phyloP scores from a whole-genome alignment of 2,329 filamentous ascomycete genomes.

The Penicillium sclerotigenum region DNA sequence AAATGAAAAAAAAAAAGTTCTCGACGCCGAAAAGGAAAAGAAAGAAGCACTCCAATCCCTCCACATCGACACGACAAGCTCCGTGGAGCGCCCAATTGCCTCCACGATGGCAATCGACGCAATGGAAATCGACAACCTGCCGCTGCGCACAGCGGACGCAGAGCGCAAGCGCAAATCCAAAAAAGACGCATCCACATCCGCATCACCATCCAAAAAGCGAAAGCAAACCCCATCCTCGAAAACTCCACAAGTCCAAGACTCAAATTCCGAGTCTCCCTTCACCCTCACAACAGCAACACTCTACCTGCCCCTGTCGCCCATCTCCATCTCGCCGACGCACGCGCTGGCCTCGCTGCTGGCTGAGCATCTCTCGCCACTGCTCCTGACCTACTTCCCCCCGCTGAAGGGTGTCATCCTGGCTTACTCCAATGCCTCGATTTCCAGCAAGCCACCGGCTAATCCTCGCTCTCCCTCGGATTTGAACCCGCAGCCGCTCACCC shows the following conservation, averaged over 20 bases:
- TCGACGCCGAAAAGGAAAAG: conserved; percentile 12
- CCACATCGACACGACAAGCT: conserved; percentile 14
- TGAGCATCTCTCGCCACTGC: conserved; percentile 59
- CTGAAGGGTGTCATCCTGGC: conserved; percentile 57
- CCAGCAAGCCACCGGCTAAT: conserved; percentile 38
- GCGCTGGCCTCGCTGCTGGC: conserved; percentile 58
- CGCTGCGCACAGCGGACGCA: conserved; percentile 17
- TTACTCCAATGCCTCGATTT: conserved; percentile 48
- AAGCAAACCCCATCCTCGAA: conserved; percentile 33
- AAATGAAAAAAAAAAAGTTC: conserved; percentile 33
- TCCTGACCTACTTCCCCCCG: conserved; percentile 62
- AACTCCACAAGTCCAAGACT: conserved; percentile 12
- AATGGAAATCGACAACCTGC: conserved; percentile 40
- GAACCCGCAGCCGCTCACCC: conserved; percentile 40
- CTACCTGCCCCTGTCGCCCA: conserved; percentile 59
- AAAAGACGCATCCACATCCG: conserved; percentile 34
- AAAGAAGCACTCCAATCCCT: conserved; percentile 14
- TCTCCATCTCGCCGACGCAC: conserved; percentile 51
- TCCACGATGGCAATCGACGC: conserved; percentile 37
- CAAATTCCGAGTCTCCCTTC: conserved; percentile 63
- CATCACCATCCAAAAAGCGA: conserved; percentile 43
- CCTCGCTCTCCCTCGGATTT: conserved; percentile 28
- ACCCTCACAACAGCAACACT: conserved; percentile 75
- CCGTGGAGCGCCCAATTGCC: conserved; percentile 21
- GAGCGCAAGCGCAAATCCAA: conserved; percentile 47